phyloP scores from a whole-genome alignment of 768 basidiomycete genomes.

The Auricularia heimuer region DNA sequence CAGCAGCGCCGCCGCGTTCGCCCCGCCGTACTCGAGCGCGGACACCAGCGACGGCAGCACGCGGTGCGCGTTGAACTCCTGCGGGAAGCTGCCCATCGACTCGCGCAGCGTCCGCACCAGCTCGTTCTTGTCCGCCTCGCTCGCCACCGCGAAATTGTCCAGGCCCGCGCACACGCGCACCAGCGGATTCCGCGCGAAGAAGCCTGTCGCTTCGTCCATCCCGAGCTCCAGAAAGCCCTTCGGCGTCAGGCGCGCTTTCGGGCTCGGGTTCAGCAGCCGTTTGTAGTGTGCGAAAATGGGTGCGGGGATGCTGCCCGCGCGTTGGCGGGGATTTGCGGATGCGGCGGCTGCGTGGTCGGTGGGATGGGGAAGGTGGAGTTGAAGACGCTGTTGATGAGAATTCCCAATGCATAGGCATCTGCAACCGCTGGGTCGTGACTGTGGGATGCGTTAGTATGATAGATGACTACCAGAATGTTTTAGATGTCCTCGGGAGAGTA shows the following conservation, averaged over 20 bases:
- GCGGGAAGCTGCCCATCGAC: slow-evolving; percentile 67
- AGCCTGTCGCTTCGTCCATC: slow-evolving; percentile 63
- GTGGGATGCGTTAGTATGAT: slow-evolving; percentile 17
- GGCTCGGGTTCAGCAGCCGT: slow-evolving; percentile 81
- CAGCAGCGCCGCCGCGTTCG: slow-evolving; percentile 65
- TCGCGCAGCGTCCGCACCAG: slow-evolving; percentile 74
- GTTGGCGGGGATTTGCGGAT: slow-evolving; percentile 66
- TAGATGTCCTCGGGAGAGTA: neutral
- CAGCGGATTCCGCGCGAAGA: slow-evolving; percentile 74
- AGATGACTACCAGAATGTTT: slow-evolving; percentile 20
- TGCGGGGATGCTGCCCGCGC: slow-evolving; percentile 63
- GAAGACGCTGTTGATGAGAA: slow-evolving; percentile 79
- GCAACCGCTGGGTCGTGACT: slow-evolving; percentile 49
- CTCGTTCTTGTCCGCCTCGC: slow-evolving; percentile 67
- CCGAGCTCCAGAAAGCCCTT: slow-evolving; percentile 72
- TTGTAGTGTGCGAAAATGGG: slow-evolving; percentile 74
- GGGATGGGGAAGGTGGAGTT: slow-evolving; percentile 73
- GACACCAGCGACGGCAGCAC: slow-evolving; percentile 81
- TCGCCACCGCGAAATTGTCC: slow-evolving; percentile 72
- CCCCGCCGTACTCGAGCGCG: slow-evolving; percentile 69
- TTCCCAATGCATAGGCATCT: slow-evolving; percentile 82
- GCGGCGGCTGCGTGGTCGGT: slow-evolving; percentile 58
- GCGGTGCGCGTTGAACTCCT: slow-evolving; percentile 73
- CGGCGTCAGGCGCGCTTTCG: slow-evolving; percentile 65
- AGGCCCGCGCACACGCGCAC: slow-evolving; percentile 78